phyloP scores from a whole-genome alignment of 2,329 filamentous ascomycete species.

The Colletotrichum echinochloae region DNA sequence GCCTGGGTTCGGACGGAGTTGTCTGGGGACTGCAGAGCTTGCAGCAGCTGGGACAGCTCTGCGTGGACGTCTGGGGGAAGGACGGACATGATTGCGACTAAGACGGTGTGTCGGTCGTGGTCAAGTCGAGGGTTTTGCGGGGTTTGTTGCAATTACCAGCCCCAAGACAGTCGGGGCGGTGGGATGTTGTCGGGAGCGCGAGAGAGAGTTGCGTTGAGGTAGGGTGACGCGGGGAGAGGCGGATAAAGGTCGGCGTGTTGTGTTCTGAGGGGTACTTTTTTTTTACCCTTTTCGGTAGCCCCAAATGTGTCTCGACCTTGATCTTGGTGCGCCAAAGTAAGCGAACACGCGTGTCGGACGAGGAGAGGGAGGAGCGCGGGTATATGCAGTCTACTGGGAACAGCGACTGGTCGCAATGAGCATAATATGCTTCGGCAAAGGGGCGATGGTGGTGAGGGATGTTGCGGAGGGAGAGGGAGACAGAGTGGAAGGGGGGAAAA shows the following conservation, averaged over 20 bases:
- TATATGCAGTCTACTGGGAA: conserved; percentile 25
- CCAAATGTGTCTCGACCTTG: conserved; percentile 20
- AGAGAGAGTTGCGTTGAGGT: conserved; percentile 9
- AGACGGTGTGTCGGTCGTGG: conserved; percentile 11
- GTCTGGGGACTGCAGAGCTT: conserved; percentile 89
- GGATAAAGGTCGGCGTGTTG: conserved; percentile 35
- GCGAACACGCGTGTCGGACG: conserved; percentile 27
- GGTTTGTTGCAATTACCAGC: conserved; percentile 28
- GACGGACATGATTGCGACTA: conserved; percentile 75
- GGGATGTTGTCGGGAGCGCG: conserved; percentile 25
- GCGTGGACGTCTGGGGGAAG: conserved; percentile 86
- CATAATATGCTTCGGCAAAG: conserved; percentile 19
- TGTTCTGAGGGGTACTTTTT: conserved; percentile 39
- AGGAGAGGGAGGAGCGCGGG: conserved; percentile 24
- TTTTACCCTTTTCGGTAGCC: conserved; percentile 24
- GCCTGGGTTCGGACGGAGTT: conserved; percentile 87
- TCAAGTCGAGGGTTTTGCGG: conserved; percentile 13
- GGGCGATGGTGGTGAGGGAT: conserved; percentile 7
- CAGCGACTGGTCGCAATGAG: conserved; percentile 18
- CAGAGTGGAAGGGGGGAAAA: conserved; percentile 2
- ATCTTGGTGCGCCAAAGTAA: conserved; percentile 28
- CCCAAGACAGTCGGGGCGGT: conserved; percentile 39
- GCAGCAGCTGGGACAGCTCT: conserved; percentile 87
- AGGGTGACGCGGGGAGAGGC: conserved; percentile 35
- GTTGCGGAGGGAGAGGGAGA: background rate